Evolutionary conservation across 306 rosid species (phyloP).

Genomic region (Coriaria nepalensis): DNA sequence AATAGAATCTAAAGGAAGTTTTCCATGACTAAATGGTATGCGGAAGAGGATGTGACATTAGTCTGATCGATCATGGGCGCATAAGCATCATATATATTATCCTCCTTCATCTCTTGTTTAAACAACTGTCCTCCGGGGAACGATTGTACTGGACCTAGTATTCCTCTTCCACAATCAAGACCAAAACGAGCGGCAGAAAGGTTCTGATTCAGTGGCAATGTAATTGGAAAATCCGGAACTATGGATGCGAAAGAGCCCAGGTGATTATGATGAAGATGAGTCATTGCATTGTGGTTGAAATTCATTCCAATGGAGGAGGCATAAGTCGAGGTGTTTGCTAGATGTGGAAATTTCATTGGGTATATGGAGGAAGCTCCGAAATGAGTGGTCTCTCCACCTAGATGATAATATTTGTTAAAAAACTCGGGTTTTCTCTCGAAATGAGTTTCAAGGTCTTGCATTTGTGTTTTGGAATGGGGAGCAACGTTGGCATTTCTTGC

Average conservation of each 20-base stretch:
- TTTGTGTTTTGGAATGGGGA: constrained; percentile 30
- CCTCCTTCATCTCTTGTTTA: constrained; percentile 60
- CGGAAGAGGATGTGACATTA: constrained; percentile 24
- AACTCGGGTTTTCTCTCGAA: constrained; percentile 62
- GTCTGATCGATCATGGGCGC: constrained; percentile 32
- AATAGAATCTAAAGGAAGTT: constrained; percentile 20
- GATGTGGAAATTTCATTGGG: constrained; percentile 47
- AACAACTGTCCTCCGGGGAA: constrained; percentile 43
- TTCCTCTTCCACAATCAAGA: constrained; percentile 27
- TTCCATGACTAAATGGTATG: constrained; percentile 37
- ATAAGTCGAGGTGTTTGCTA: constrained; percentile 32
- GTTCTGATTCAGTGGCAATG: constrained; percentile 41
- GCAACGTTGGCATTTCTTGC: constrained; percentile 19
- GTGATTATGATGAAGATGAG: constrained; percentile 4
- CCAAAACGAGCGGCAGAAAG: constrained; percentile 30
- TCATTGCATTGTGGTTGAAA: constrained; percentile 21
- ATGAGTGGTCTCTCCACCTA: background rate
- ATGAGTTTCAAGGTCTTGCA: constrained; percentile 33
- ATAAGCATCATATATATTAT: constrained; percentile 23
- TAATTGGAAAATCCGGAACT: constrained; percentile 49
- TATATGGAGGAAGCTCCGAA: constrained; percentile 41
- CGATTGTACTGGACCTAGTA: constrained; percentile 30
- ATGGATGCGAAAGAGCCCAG: constrained; percentile 26
- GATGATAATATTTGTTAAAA: constrained; percentile 19
- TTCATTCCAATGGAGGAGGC: constrained; percentile 32